Evolutionary conservation across 495 filamentous ascomycete species (phyloP).

Genomic region (Hypomontagnella monticulosa): DNA sequence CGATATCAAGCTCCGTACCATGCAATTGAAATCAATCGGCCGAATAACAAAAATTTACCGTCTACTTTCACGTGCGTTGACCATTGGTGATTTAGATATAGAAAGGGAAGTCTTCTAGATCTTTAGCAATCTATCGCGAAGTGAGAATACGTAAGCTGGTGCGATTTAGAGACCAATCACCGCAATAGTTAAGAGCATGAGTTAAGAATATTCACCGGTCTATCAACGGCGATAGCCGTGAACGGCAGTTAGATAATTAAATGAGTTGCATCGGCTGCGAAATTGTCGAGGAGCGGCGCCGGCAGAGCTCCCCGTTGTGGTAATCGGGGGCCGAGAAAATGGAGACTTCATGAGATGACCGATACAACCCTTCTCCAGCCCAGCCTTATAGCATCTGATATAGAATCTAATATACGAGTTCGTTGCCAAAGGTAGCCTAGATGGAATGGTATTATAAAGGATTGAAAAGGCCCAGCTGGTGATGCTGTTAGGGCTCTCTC

Average conservation of each 20-base stretch:
- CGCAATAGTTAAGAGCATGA: slow-evolving; percentile 16
- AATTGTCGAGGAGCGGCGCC: slow-evolving; percentile 14
- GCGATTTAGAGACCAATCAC: slow-evolving; percentile 22
- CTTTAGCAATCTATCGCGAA: not conserved
- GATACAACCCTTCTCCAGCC: slow-evolving; percentile 22
- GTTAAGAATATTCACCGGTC: slow-evolving; percentile 6
- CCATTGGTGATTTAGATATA: slow-evolving; percentile 20
- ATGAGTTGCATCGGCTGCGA: slow-evolving; percentile 33
- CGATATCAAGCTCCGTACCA: not conserved
- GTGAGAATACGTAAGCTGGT: slow-evolving; percentile 2
- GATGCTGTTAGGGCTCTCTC: not conserved
- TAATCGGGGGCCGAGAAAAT: slow-evolving; percentile 33
- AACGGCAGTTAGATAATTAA: slow-evolving; percentile 20
- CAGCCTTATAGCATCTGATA: slow-evolving; percentile 11
- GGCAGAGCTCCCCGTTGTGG: slow-evolving; percentile 34
- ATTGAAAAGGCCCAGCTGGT: not conserved
- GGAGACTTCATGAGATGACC: slow-evolving; percentile 26
- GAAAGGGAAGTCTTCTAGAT: not conserved
- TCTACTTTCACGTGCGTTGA: slow-evolving; percentile 15
- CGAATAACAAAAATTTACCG: not conserved
- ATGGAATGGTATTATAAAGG: slow-evolving; percentile 19
- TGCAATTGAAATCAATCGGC: slow-evolving; percentile 1
- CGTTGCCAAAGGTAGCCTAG: slow-evolving; percentile 7
- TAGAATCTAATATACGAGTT: slow-evolving; percentile 4
- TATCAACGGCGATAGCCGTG: slow-evolving; percentile 9